Conservation (phyloP, 148 eudicot species). For the Nepenthes mirabilis region DNA sequence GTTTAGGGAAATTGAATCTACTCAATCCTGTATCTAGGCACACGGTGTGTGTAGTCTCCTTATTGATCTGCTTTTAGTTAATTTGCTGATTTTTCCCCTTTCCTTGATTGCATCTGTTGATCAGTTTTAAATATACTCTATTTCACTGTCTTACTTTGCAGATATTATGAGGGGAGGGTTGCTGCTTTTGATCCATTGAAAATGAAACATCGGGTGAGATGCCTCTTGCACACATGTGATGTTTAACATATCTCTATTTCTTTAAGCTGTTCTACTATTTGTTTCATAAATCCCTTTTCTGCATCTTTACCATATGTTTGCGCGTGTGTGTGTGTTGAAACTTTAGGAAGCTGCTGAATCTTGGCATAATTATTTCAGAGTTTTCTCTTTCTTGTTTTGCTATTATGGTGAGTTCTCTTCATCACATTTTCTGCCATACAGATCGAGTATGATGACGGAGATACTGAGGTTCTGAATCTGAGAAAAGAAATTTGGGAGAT, state of each 20-base stretch:
- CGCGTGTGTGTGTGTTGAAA: too few relatives aligned
- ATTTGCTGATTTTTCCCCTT: not conserved
- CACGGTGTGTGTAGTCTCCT: too few relatives aligned
- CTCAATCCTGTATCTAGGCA: too few relatives aligned
- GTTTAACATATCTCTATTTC: not conserved
- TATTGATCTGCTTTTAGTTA: not conserved
- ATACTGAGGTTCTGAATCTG: slow-evolving; percentile 42
- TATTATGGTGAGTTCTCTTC: not conserved
- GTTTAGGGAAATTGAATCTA: too few relatives aligned
- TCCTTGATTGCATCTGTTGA: not conserved
- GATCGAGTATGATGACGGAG: slow-evolving; percentile 48
- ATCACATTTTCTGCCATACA: slow-evolving; percentile 2
- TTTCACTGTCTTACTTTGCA: slow-evolving; percentile 14
- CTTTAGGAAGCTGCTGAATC: too few relatives aligned
- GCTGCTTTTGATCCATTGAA: slow-evolving; percentile 30
- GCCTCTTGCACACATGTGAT: not conserved
- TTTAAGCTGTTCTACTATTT: not conserved
- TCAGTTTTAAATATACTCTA: not conserved
- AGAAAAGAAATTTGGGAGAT: slow-evolving; percentile 33
- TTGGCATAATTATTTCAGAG: too few relatives aligned
- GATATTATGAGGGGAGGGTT: slow-evolving; percentile 57
- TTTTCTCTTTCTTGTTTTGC: slow-evolving; percentile 3
- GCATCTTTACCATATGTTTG: not conserved
- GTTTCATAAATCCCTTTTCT: not conserved
- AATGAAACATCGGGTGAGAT: slow-evolving; percentile 45